Evolutionary conservation across 2,329 filamentous ascomycete species (phyloP), one percentile per base, ranked within the genome.

Genomic region (Colletotrichum tofieldiae): DNA sequence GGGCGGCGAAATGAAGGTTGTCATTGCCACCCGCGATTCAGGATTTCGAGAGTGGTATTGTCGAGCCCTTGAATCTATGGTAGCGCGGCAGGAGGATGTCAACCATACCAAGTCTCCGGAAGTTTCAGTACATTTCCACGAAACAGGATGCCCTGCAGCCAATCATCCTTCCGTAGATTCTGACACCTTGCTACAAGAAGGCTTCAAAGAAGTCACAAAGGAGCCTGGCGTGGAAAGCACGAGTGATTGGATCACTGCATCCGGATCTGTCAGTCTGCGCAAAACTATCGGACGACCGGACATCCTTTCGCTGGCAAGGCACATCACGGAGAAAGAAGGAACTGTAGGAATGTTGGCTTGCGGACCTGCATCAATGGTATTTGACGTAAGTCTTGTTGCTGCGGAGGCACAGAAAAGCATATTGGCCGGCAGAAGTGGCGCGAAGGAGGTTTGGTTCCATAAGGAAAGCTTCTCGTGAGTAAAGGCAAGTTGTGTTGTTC

Each of bases 381-480:
- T 76, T 23, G 77, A 77, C 39, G 75, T 76, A 3, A 65, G 67
- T 0, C 11, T 54, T 11, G 72, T 65, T 20, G 77, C 77, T 1
- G 76, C 77, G 0, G 54, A 56, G 8, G 75, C 68, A n/a, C 77
- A 79, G 52, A 66, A 37, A 49, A 11, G 20, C 11, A 58, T 52
- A 9, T 7, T 63, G 20, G 2, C 9, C 14, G 43, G 43, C 1
- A 16, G 39, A 18, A 3, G 63, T 4, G 66, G 71, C 20, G 67
- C 75, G 3, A 49, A 59, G 0, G 77, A 78, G 54, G 72, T 79
- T 8, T 78, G 75, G 74, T 74, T 78, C 1, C 76, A 78, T 35
- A 75, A 74, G 26, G 77, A 78, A 43, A 66, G 69, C 12, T 79
- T 78, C 26, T 77, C 75, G 62, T 77, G 70, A 71, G 74, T 73